Base-by-base conservation (phyloP, 345 rosid genomes). In the Trapa incisa region DNA sequence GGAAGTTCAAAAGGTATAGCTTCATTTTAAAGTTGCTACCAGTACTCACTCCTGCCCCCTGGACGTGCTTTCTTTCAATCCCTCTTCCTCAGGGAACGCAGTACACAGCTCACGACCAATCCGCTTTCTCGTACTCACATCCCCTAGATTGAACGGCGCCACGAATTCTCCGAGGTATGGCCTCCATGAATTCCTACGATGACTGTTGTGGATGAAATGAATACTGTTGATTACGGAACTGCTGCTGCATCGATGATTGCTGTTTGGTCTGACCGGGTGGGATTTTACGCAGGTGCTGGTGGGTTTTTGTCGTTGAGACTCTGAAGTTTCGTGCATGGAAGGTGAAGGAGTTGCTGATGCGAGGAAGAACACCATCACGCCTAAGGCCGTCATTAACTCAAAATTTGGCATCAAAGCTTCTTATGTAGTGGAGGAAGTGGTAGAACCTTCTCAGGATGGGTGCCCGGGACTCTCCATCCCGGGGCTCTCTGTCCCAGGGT, bases 301-400 rank as follows among this genome's bases (percentile, higher is more conserved):
- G 58, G 6, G 29, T n/a, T 22, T 5, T 53, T 53, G 33, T 53
- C 22, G 32, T 2, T n/a, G 33, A n/a, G 58, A 53, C 7, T 4
- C 32, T 33, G 33, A 33, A 8, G 62, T 12, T 58, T 32, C 37
- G 37, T 41, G 2, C 42, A 83, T 83, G 88, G 88, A 62, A 65
- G 68, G 74, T 39, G 67, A 70, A 58, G 81, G 73, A 58, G 61
- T 68, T 65, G 53, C 58, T 14, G 66, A 75, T 14, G 54, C 15
- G 60, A 86, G 39, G 65, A 93, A 79, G 74, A 67, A 72, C 38
- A 79, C 71, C 12, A 68, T 70, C 73, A 79, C 96, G 16, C 94
- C 98, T 32, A 93, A 93, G 83, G 88, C 95, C 65, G 79, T 88
- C 39, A 83, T 93, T 58, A 75, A 84, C 75, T 85, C 85, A 71